Conservation (phyloP, 78 protist species). For the Dictyostelium intermedium region DNA sequence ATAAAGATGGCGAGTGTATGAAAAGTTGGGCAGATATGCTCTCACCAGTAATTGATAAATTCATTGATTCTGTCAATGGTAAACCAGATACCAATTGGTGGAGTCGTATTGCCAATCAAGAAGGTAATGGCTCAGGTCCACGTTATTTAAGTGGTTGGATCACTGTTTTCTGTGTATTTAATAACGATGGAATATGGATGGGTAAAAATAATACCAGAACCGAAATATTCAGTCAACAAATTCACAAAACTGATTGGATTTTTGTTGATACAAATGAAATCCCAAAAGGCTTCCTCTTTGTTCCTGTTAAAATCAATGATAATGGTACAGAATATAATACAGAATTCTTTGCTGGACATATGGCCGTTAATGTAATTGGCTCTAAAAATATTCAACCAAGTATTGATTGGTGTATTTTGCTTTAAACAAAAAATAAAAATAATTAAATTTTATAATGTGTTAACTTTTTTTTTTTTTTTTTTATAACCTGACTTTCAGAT, state of each 20-base stretch:
- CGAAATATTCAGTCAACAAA: neutral
- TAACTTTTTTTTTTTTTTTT: no score
- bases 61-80: conserved; percentile 31
- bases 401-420: conserved; percentile 32
- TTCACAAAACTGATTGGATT: neutral
- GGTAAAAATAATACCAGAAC: neutral
- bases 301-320: conserved; percentile 13
- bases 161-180: conserved; percentile 66
- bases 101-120: conserved; percentile 35
- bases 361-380: neutral
- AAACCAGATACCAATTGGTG: conserved; percentile 41
- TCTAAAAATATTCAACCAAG: neutral
- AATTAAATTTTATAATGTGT: no score
- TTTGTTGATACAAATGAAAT: neutral
- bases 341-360: conserved; percentile 11
- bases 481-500: no score
- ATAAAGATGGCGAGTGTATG: conserved; percentile 1
- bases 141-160: conserved; percentile 76
- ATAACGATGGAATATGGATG: conserved; percentile 45
- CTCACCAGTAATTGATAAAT: conserved; percentile 43
- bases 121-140: conserved; percentile 66
- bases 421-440: no score
- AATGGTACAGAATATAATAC: neutral
- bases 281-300: neutral
- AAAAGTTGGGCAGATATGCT: conserved; percentile 25